Base-by-base conservation (phyloP, 192 early-diverging fungal genomes). In the Piromyces finnis region DNA sequence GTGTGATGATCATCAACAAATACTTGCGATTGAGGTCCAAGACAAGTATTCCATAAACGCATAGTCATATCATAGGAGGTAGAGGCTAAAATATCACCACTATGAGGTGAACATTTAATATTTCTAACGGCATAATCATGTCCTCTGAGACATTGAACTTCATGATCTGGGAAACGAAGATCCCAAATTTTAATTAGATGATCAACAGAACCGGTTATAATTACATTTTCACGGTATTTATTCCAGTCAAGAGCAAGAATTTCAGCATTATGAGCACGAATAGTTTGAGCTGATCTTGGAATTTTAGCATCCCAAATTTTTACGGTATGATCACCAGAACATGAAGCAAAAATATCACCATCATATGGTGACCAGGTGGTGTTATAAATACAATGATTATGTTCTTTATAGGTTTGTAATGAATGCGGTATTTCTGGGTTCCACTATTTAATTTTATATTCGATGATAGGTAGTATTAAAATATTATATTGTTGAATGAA, bases 1-100 rank as follows among this genome's bases (percentile, higher is more conserved):
- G 93, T 92, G 81, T 99, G 97, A 78, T 86, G 86, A 81, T 95
- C 94, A 82, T 96, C 92, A 12, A 95, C 88, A 82, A 88, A 90
- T 15, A 92, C 77, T 78, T 41, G 88, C 85, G 18, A 85, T 85
- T 1, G 83, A 0, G 87, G 81, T 6, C 86, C 83, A 26, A 30
- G 30, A 29, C 82, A 80, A 12, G 88, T 88, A 85, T 99, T 94
- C 97, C 97, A 99, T 59, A 98, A 85, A 28, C 95, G 89, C 84
- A 96, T 91, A 17, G 95, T 95, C 98, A 99, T 99, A 82, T 99
- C 97, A 84, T 99, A 99, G 12, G 89, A 89, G 1, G 92, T 93
- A n/a, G 91, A 91, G 11, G 91, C 95, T 29, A 98, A 84, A 39
- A 96, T 85, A 82, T 92, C 87, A 29, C 91, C 92, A 80, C 88